These are phyloP conservation scores for Aureobasidium subglaciale DNA, from an alignment of 2,329 filamentous ascomycete species.

Conservation along the genomic window DNA sequence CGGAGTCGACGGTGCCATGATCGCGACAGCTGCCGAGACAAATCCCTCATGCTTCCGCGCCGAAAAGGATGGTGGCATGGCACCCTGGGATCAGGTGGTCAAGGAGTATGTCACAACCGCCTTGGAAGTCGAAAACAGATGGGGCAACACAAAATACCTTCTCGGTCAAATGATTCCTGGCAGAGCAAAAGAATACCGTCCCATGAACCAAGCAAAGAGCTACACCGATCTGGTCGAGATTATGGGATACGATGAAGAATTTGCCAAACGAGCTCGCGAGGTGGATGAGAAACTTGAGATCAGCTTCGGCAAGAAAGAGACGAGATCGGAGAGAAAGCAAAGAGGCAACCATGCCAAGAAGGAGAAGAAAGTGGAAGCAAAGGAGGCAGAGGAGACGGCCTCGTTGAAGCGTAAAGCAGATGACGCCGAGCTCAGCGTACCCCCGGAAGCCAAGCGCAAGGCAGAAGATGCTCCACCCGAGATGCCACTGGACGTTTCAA, in stretches of 20 bases:
- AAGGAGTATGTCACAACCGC: conserved; percentile 65
- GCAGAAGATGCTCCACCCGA: conserved; percentile 23
- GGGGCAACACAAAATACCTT: conserved; percentile 88
- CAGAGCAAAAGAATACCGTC: conserved; percentile 57
- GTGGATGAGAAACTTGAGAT: conserved; percentile 60
- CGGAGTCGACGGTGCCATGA: conserved; percentile 93
- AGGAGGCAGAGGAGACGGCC: conserved; percentile 19
- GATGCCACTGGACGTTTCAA: conserved; percentile 22
- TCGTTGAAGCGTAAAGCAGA: conserved; percentile 16
- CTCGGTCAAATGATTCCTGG: conserved; percentile 81
- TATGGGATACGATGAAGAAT: conserved; percentile 53
- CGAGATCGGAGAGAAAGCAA: conserved; percentile 38
- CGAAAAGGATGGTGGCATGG: conserved; percentile 60
- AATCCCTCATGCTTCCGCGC: conserved; percentile 83
- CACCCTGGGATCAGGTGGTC: conserved; percentile 70
- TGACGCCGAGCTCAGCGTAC: background rate
- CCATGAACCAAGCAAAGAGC: conserved; percentile 58
- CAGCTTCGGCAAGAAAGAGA: conserved; percentile 39
- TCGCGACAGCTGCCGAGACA: conserved; percentile 83
- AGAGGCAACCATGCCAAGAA: conserved; percentile 20
- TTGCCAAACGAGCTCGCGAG: conserved; percentile 57
- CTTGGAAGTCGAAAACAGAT: conserved; percentile 76
- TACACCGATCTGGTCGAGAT: conserved; percentile 63
- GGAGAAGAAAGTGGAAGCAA: conserved; percentile 30
- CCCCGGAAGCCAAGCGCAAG: conserved; percentile 22